These are phyloP conservation scores for Hondaea fermentalgiana DNA, from an alignment of 108 stramenopile genomes.

Conservation along the genomic window DNA sequence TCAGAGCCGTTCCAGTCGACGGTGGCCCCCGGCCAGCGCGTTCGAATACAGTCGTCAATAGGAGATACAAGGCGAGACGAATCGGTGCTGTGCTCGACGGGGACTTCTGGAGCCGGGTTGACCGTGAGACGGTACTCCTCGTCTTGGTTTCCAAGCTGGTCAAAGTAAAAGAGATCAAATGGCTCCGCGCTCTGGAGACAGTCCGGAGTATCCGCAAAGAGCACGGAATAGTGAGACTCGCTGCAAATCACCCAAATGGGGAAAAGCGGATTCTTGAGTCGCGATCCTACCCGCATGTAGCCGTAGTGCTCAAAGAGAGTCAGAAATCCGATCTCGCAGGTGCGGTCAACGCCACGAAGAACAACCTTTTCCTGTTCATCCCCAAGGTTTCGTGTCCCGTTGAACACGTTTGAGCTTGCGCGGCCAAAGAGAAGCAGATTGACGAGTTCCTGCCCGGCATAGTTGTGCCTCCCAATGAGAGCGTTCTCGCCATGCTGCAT, in stretches of 20 bases:
- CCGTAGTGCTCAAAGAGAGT: slow-evolving; percentile 49
- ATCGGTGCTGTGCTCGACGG: background rate
- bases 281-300: slow-evolving; percentile 29
- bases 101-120: background rate
- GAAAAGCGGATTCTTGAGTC: slow-evolving; percentile 32
- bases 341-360: slow-evolving; percentile 25
- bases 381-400: slow-evolving; percentile 13
- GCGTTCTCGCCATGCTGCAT: background rate
- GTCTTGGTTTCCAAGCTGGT: slow-evolving; percentile 39
- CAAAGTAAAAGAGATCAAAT: slow-evolving; percentile 41
- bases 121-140: slow-evolving; percentile 25
- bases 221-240: slow-evolving; percentile 45
- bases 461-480: slow-evolving; percentile 39
- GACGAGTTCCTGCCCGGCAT: slow-evolving; percentile 49
- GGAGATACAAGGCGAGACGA: background rate
- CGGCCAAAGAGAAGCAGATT: slow-evolving; percentile 41
- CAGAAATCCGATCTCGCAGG: slow-evolving; percentile 37
- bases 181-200: background rate
- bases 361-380: background rate
- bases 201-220: slow-evolving; percentile 19
- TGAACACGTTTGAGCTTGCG: slow-evolving; percentile 39
- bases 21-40: background rate
- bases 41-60: slow-evolving; percentile 4
- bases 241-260: slow-evolving; percentile 51
- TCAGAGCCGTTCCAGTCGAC: slow-evolving; percentile 24